These are phyloP conservation scores for Naganishia vaughanmartiniae DNA, from an alignment of 768 basidiomycete genomes.

Conservation along the genomic window DNA sequence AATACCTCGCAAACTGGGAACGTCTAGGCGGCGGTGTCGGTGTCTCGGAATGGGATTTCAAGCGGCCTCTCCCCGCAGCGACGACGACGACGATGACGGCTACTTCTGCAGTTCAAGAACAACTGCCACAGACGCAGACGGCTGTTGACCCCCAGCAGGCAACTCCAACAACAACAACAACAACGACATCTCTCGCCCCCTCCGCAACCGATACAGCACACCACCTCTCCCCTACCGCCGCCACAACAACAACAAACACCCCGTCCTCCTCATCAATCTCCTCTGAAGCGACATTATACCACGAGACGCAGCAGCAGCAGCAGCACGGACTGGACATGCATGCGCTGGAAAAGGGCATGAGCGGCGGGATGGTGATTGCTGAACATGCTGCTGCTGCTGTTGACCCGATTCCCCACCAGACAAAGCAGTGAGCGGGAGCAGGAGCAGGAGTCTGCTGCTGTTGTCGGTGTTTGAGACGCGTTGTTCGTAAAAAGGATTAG, in stretches of 20 bases:
- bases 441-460: not conserved
- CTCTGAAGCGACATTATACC: slow-evolving; percentile 13
- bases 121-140: not conserved
- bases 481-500: too few species aligned
- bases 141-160: too few species aligned
- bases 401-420: not conserved
- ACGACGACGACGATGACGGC: not conserved
- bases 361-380: slow-evolving; percentile 14
- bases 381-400: not conserved
- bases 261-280: slow-evolving; percentile 3
- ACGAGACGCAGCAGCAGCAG: too few species aligned
- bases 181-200: not conserved
- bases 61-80: not conserved
- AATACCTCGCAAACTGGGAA: slow-evolving; percentile 16
- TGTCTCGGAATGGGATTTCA: slow-evolving; percentile 28
- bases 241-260: not conserved
- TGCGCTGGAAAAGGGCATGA: slow-evolving; percentile 7
- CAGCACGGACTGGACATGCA: not conserved
- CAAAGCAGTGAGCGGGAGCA: not conserved
- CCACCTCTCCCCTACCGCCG: not conserved
- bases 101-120: too few species aligned
- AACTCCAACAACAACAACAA: not conserved
- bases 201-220: not conserved
- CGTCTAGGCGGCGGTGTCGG: slow-evolving; percentile 25
- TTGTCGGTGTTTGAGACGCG: too few species aligned